Base-by-base conservation (phyloP, 768 basidiomycete species). In the Leccinellum rugosiceps region DNA sequence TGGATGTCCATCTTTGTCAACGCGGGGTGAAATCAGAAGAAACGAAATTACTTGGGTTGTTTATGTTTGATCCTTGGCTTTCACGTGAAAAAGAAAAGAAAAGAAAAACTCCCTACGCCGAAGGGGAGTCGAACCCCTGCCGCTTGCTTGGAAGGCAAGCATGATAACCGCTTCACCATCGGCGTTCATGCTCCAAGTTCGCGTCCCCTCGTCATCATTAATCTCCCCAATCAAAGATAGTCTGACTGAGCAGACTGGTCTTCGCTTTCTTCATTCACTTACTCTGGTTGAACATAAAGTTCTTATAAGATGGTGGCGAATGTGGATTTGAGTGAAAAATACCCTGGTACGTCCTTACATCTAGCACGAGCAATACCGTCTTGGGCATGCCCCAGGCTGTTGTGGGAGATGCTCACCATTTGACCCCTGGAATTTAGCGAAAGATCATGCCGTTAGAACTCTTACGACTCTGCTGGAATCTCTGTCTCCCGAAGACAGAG, bases 111-210 rank as follows among this genome's bases (percentile, higher is more conserved):
- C 4, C 25, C 25, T 71, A 72, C 71, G 64, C 82, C 78, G 78
- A 83, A 85, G 78, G 84, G 83, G 84, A 85, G 81, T 85, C 84
- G 83, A 85, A 85, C 84, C 84, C 84, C 78, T 84, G 83, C 84
- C 83, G 82, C 83, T 78, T 78, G 78, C 77, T 79, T 88, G 87
- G 87, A 88, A 88, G 87, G 86, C 87, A 88, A 88, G 88, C 86
- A 90, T 89, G 87, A 88, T 89, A 89, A 88, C 88, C 87, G 80
- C 85, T 89, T 89, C 88, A 89, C 88, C 87, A 89, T 86, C 78
- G 75, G 78, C 70, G 79, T 80, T 25, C 25, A 3, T 25, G 4
- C 4, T 25, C 3, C 25, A 25, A 2, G 25, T 4, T 25, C 25
- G 25, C 25, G 4, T 25, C 4, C 3, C 25, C 25, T 25, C 25